A percentile compares a stretch with the other conserved stretches of the same genome.
Evolutionary conservation across 2,329 filamentous ascomycete species (phyloP).

Genomic region (Aspergillus niger): DNA sequence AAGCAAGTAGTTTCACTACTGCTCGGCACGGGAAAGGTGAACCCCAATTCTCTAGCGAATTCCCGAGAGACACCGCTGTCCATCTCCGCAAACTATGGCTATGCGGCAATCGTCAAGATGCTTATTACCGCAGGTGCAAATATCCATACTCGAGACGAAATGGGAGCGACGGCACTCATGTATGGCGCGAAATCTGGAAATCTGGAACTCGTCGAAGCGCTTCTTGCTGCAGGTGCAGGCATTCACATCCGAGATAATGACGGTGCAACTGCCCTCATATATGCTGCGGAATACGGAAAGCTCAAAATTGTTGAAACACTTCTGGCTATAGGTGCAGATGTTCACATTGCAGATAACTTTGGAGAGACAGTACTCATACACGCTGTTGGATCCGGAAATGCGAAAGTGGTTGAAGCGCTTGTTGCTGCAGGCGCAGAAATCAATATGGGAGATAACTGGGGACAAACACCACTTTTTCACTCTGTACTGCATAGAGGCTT

Average conservation of each 20-base stretch:
- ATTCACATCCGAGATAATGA: no score
- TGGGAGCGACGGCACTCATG: no score
- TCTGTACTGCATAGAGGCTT: no score
- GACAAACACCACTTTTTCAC: not conserved
- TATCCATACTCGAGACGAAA: not conserved
- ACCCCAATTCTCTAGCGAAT: not conserved
- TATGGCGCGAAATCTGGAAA: no score
- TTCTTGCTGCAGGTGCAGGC: no score
- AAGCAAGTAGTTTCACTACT: not conserved
- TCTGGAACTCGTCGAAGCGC: no score
- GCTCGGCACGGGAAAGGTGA: not conserved
- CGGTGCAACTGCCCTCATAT: no score
- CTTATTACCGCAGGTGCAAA: not conserved
- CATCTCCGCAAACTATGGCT: not conserved
- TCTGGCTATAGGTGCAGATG: no score
- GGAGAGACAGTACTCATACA: not conserved
- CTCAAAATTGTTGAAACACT: no score
- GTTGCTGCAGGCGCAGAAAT: not conserved
- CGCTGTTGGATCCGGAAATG: not conserved
- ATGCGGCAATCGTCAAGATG: not conserved
- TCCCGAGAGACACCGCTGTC: not conserved
- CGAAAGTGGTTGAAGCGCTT: not conserved
- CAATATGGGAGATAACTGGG: not conserved
- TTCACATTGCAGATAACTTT: no score
- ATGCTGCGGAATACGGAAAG: no score